A percentile compares a stretch with the other conserved stretches of the same genome.
These are phyloP conservation scores for Candida adriatica DNA, from an alignment of 805 yeast genomes.

Conservation along the genomic window DNA sequence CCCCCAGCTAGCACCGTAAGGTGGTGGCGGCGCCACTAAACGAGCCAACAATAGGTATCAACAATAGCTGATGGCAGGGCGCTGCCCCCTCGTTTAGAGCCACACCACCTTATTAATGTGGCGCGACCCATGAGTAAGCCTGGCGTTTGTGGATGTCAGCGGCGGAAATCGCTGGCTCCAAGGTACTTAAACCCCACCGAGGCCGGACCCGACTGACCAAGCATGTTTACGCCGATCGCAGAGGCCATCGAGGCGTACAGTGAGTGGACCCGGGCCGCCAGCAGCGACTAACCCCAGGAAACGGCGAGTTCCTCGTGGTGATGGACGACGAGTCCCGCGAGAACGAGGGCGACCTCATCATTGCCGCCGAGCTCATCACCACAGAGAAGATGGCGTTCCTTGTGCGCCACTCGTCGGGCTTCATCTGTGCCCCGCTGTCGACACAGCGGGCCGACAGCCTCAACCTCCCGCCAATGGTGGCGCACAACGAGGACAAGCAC, in stretches of 20 bases:
- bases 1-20: no score
- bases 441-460: constrained; percentile 72
- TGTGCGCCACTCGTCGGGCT: constrained; percentile 83
- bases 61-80: no score
- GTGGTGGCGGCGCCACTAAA: no score
- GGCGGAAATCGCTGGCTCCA: no score
- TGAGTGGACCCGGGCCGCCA: constrained; percentile 22
- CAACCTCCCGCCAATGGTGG: constrained; percentile 68
- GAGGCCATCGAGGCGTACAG: constrained; percentile 69
- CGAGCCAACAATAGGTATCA: no score
- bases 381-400: constrained; percentile 90
- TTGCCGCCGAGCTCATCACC: constrained; percentile 80
- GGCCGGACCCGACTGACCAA: background rate
- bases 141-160: no score
- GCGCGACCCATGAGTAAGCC: background rate
- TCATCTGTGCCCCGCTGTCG: constrained; percentile 86
- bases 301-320: constrained; percentile 69
- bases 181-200: no score
- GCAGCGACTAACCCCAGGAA: constrained; percentile 10
- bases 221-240: constrained; percentile 45
- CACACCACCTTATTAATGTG: background rate
- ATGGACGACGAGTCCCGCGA: constrained; percentile 96
- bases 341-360: constrained; percentile 94
- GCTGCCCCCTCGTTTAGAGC: no score
- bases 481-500: constrained; percentile 64